A percentile compares a stretch with the other conserved stretches of the same genome.
Evolutionary conservation across 208 protist genomes (phyloP).

Genomic region (Leishmania mexicana): DNA sequence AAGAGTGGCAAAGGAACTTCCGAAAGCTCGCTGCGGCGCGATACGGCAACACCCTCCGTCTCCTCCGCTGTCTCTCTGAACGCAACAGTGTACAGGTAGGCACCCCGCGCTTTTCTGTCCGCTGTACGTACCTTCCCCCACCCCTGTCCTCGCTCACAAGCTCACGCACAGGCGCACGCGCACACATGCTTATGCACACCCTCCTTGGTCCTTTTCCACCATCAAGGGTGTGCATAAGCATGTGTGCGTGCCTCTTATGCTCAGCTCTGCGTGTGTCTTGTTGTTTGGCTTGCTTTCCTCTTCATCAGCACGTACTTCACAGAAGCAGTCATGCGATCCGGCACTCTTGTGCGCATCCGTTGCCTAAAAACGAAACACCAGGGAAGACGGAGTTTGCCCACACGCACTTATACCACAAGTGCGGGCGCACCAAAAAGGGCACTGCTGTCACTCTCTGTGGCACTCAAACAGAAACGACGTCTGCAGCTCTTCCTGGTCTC

Average conservation of each 20-base stretch:
- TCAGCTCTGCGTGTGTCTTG: not conserved
- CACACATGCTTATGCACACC: not conserved
- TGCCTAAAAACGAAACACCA: not conserved
- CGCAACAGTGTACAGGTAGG: not conserved
- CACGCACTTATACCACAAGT: not conserved
- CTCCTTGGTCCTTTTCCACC: not conserved
- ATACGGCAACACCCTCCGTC: not conserved
- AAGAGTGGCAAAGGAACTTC: not conserved
- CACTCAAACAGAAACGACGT: not conserved
- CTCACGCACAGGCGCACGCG: not conserved
- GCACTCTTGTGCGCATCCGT: not conserved
- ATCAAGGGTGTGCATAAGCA: not conserved
- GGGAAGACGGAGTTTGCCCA: not conserved
- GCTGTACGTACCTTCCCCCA: not conserved
- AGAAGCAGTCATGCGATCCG: not conserved
- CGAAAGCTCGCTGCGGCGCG: not conserved
- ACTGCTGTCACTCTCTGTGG: not conserved
- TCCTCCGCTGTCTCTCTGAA: not conserved
- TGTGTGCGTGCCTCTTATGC: too few relatives aligned
- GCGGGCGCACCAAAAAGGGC: not conserved
- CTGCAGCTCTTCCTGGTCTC: not conserved
- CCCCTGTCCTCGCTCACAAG: not conserved
- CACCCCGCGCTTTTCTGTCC: not conserved
- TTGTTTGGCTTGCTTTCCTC: not conserved
- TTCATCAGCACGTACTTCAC: not conserved